These are phyloP conservation scores for Chimonanthus praecox DNA, from an alignment of 164 flowering plant species.

Conservation along the genomic window DNA sequence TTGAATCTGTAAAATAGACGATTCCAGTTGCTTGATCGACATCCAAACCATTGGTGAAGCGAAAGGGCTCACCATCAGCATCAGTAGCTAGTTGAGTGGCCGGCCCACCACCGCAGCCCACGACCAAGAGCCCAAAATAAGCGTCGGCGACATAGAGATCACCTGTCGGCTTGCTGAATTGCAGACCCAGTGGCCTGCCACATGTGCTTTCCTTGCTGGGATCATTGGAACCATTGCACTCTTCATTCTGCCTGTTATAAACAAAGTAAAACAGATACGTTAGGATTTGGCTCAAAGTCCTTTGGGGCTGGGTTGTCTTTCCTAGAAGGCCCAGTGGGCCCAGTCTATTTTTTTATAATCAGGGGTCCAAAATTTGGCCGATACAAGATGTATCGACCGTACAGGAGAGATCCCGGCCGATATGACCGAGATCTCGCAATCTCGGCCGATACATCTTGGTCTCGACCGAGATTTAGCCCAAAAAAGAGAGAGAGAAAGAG, in stretches of 20 bases:
- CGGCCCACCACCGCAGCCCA: slow-evolving; percentile 23
- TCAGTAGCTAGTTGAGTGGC: slow-evolving; percentile 4
- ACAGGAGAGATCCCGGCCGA: no score
- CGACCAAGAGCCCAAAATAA: slow-evolving; percentile 25
- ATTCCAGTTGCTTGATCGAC: slow-evolving; percentile 21
- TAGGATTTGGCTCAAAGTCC: no score
- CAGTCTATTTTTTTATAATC: no score
- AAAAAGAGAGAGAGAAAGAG: no score
- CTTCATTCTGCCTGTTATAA: neutral
- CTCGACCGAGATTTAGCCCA: no score
- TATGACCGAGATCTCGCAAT: no score
- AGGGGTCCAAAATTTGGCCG: no score
- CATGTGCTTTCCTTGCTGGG: slow-evolving; percentile 14
- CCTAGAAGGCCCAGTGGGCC: no score
- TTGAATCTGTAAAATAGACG: slow-evolving; percentile 44
- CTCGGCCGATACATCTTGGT: no score
- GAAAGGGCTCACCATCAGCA: slow-evolving; percentile 14
- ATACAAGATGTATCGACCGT: no score
- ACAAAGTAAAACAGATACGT: no score
- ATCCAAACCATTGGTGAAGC: slow-evolving; percentile 29
- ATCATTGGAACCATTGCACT: slow-evolving; percentile 10
- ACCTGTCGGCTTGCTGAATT: slow-evolving; percentile 18
- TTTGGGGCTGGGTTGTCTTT: no score
- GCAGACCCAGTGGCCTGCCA: slow-evolving; percentile 33
- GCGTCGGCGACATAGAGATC: slow-evolving; percentile 37